Percentiles rank a stretch among this genome's conserved stretches.
phyloP scores from a whole-genome alignment of 169 alveolate species.

The Eimeria acervulina region DNA sequence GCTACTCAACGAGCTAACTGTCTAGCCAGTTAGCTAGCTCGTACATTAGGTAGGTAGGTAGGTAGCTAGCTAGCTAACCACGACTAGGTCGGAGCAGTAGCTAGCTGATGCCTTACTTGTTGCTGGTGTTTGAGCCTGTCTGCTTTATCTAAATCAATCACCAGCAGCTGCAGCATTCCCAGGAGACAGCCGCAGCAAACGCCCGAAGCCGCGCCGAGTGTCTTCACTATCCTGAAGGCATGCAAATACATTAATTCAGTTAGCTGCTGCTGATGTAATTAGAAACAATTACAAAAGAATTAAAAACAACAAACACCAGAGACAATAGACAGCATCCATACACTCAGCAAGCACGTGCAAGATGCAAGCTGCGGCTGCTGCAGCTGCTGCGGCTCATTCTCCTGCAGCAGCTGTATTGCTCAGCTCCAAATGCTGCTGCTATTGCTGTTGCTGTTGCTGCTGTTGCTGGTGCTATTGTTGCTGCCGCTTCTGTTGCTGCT shows the following conservation, averaged over 20 bases:
- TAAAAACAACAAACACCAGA: background rate
- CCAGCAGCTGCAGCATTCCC: slow-evolving; percentile 81
- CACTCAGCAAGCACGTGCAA: background rate
- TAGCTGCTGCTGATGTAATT: background rate
- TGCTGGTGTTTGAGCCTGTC: slow-evolving; percentile 82
- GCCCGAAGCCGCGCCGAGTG: slow-evolving; percentile 78
- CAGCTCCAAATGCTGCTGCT: background rate
- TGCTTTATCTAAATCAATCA: slow-evolving; percentile 80
- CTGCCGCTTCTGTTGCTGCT: too few relatives aligned
- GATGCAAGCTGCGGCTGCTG: too few relatives aligned
- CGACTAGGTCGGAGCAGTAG: background rate
- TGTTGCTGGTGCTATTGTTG: background rate
- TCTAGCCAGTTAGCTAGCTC: too few relatives aligned
- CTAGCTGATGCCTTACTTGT: background rate
- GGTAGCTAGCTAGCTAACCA: background rate
- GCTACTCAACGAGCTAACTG: too few relatives aligned
- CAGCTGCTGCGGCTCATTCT: too few relatives aligned
- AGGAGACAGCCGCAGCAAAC: slow-evolving; percentile 81
- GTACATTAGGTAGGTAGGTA: too few relatives aligned
- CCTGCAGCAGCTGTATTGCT: too few relatives aligned
- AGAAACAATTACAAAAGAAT: background rate
- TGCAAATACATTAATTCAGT: background rate
- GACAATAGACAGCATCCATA: too few relatives aligned
- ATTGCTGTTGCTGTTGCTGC: slow-evolving; percentile 9
- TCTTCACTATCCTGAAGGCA: slow-evolving; percentile 8